Conservation (phyloP, 164 flowering plant genomes). For the Magnolia changhungtana region DNA sequence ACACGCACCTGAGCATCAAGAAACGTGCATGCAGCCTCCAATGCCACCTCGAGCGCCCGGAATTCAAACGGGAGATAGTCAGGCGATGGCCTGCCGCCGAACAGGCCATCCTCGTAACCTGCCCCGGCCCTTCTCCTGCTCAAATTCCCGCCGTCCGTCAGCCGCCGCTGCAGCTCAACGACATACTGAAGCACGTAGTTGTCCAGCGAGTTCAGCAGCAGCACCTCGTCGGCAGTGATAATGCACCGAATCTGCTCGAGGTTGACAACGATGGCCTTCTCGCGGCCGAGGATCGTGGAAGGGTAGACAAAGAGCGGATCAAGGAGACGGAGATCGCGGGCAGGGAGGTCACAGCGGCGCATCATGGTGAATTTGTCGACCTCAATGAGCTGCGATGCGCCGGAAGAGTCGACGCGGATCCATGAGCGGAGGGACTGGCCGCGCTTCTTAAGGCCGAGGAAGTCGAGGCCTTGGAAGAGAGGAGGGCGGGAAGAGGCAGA, state of each 20-base stretch:
- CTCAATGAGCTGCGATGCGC: conserved; percentile 69
- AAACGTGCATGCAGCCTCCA: conserved; percentile 43
- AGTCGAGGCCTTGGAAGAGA: conserved; percentile 28
- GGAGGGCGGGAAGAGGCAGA: conserved; percentile 25
- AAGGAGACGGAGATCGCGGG: conserved; percentile 86
- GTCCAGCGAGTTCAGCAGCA: conserved; percentile 75
- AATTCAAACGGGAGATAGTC: conserved; percentile 43
- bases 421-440: conserved; percentile 52
- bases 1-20: conserved; percentile 37
- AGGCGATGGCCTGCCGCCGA: conserved; percentile 12
- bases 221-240: conserved; percentile 86
- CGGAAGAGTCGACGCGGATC: conserved; percentile 78
- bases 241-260: conserved; percentile 94
- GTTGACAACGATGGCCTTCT: conserved; percentile 90
- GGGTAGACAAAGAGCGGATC: conserved; percentile 94
- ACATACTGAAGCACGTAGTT: conserved; percentile 80
- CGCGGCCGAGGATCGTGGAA: conserved; percentile 83
- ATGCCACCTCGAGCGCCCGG: conserved; percentile 38
- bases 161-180: conserved; percentile 69
- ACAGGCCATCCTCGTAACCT: conserved; percentile 13
- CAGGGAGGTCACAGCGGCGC: conserved; percentile 90
- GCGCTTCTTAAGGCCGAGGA: conserved; percentile 35
- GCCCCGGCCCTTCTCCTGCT: conserved; percentile 1
- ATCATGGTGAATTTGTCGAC: conserved; percentile 86
- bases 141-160: conserved; percentile 27